Conservation (phyloP, 805 yeast genomes). For the Candida dajiaensis region DNA sequence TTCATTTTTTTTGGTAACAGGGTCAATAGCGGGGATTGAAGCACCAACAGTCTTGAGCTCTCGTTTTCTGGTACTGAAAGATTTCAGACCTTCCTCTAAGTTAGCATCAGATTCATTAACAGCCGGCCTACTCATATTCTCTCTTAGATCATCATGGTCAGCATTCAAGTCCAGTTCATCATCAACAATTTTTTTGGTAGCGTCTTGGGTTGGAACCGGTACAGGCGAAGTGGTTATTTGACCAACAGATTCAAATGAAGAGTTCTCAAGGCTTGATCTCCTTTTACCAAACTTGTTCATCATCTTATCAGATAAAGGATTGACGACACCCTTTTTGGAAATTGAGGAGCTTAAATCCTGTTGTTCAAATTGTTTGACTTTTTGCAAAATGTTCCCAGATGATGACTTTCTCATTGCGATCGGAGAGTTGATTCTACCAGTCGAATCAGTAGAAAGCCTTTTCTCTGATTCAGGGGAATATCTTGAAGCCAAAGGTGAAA, state of each 20-base stretch:
- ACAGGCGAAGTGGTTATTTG: background rate
- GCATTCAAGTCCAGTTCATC: background rate
- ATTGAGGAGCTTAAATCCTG: slow-evolving; percentile 9
- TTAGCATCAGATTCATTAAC: background rate
- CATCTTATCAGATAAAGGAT: slow-evolving; percentile 17
- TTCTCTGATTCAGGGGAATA: slow-evolving; percentile 12
- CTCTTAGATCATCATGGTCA: background rate
- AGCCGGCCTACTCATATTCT: background rate
- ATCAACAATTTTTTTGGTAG: background rate
- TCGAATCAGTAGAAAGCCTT: background rate
- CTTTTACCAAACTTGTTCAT: slow-evolving; percentile 18
- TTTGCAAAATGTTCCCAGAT: slow-evolving; percentile 25
- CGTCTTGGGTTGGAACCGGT: background rate
- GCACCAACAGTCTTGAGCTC: background rate
- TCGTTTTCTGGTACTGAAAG: background rate
- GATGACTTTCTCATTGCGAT: slow-evolving; percentile 22
- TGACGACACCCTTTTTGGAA: slow-evolving; percentile 6
- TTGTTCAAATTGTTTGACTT: slow-evolving; percentile 27
- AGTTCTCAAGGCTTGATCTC: slow-evolving; percentile 11
- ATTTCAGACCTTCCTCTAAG: background rate
- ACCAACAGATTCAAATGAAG: background rate
- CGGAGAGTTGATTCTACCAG: background rate
- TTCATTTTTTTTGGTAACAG: background rate
- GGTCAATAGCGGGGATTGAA: background rate
- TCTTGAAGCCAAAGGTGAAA: slow-evolving; percentile 11